Evolutionary conservation across 305 asterid genomes (phyloP).

Genomic region (Solanum hybrid): DNA sequence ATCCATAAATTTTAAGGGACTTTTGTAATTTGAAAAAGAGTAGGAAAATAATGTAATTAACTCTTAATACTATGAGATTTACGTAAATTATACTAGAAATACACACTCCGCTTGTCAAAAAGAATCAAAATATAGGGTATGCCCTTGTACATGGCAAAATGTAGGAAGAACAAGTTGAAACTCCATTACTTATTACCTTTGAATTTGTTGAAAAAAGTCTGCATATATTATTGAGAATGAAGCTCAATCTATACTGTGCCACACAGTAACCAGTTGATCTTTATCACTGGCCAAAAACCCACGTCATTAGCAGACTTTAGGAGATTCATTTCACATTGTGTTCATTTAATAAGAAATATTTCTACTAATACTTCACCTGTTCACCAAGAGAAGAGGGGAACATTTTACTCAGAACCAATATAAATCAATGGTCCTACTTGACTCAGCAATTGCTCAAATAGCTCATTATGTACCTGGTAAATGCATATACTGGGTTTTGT

Average conservation of each 20-base stretch:
- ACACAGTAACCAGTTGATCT: background rate
- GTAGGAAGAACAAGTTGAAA: too few species aligned
- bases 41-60: too few species aligned
- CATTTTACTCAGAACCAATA: background rate
- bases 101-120: too few species aligned
- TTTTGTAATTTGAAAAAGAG: too few species aligned
- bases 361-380: background rate
- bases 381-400: background rate
- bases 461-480: background rate
- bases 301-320: background rate
- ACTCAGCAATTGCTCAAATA: background rate
- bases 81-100: too few species aligned
- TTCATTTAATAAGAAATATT: background rate
- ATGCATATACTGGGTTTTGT: background rate
- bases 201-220: too few species aligned
- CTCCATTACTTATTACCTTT: too few species aligned
- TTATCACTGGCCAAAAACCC: background rate
- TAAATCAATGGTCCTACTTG: background rate
- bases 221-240: too few species aligned
- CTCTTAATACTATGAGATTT: too few species aligned
- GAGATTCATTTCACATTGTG: background rate
- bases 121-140: too few species aligned
- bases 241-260: background rate
- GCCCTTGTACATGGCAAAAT: too few species aligned
- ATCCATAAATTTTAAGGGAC: too few species aligned